Conservation (phyloP, 495 filamentous ascomycete species). For the Aspergillus conjunctus region DNA sequence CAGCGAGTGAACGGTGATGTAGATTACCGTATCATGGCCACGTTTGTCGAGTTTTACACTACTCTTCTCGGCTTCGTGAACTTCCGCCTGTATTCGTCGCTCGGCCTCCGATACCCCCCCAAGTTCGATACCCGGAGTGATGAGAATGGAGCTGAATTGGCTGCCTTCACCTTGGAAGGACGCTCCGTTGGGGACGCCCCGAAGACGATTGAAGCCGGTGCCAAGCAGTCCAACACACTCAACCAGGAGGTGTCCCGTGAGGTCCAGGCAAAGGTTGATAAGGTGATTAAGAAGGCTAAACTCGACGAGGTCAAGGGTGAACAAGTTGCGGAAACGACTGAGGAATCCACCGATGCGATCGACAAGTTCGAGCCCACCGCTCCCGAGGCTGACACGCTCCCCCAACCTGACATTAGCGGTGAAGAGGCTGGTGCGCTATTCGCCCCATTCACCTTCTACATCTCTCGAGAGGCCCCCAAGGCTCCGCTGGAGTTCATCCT, state of each 20-base stretch:
- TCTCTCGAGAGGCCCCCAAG: constrained; percentile 91
- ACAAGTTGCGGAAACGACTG: constrained; percentile 42
- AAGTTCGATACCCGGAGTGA: constrained; percentile 88
- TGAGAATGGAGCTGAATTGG: constrained; percentile 84
- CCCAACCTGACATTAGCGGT: constrained; percentile 70
- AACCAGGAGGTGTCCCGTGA: constrained; percentile 52
- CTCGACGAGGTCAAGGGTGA: constrained; percentile 48
- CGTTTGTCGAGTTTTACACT: constrained; percentile 98
- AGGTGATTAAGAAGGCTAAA: constrained; percentile 49
- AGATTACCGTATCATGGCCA: constrained; percentile 98
- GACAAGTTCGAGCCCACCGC: constrained; percentile 85
- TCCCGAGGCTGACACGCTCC: constrained; percentile 78
- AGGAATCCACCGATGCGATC: constrained; percentile 65
- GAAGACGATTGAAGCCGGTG: constrained; percentile 57
- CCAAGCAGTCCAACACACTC: constrained; percentile 40
- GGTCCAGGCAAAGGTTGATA: constrained; percentile 58
- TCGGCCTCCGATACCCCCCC: constrained; percentile 91
- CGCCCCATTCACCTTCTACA: constrained; percentile 82
- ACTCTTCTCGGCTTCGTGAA: constrained; percentile 95
- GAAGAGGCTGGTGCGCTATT: constrained; percentile 68
- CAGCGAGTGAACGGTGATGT: constrained; percentile 89
- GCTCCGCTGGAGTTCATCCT: constrained; percentile 92
- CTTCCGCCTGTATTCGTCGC: constrained; percentile 85
- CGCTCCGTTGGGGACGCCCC: constrained; percentile 57
- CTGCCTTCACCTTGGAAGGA: constrained; percentile 86